Base-by-base conservation (phyloP, 805 yeast genomes). In the Phaffomyces antillensis region DNA sequence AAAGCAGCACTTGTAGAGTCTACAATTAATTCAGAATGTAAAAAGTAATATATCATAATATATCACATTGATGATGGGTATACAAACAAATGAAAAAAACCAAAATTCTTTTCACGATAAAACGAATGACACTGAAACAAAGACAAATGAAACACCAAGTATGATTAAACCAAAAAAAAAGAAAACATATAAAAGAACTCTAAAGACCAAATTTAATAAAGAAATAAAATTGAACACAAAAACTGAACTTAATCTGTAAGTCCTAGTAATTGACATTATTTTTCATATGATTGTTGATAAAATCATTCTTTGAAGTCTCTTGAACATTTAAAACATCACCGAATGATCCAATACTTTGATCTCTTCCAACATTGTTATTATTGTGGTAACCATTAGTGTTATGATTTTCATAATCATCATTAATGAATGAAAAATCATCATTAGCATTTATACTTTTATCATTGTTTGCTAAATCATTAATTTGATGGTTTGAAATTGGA, bases 221-320 rank as follows among this genome's bases (percentile, higher is more conserved):
- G 7, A 13, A 30, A 30, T 8, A 31, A 31, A 31, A 15, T 8
- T 13, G 2, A 31, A 31, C 13, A 31, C 10, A 7, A 31, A 31
- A 31, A 28, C 30, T 11, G 11, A 26, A 11, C 11, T 9, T 28
- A 28, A 11, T 11, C 13, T 28, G 15, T 2, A 3, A 11, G 11
- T 11, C 13, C 30, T 28, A 28, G 4, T 28, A 10, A 28, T 11
- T 34, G n/a, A n/a, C n/a, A 7, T 34, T 34, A 12, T 34, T 10
- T 34, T 39, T 36, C 24, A 12, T 31, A 31, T 35, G 33, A 23
- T 36, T 39, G 2, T 44, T 45, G 18, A 55, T 48, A 39, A 58
- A 54, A 44, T 58, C 62, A 42, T 46, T 53, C 3, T 54, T 50
- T 11, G 51, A 41, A n/a, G 58, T 50, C 16, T 42, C 43, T 11